These are phyloP conservation scores for Paratinospora sagittata DNA, from an alignment of 164 flowering plant species.

Conservation along the genomic window DNA sequence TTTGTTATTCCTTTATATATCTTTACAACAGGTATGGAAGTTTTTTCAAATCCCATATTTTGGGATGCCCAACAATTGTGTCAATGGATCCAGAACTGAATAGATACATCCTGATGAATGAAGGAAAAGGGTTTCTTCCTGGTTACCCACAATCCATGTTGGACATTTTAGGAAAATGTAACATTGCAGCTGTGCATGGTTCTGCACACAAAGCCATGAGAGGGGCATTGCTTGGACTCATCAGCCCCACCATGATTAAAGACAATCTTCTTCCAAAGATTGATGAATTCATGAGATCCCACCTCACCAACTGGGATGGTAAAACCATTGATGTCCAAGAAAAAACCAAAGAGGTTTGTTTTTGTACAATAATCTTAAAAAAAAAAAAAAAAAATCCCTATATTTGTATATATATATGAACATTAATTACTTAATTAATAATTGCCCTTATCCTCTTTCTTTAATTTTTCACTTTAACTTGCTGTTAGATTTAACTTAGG, in stretches of 20 bases:
- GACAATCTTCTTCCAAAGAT: constrained; percentile 65
- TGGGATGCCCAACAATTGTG: constrained; percentile 84
- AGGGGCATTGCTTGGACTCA: constrained; percentile 67
- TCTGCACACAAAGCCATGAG: constrained; percentile 76
- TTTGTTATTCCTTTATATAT: neutral
- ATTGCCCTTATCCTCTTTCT: no score
- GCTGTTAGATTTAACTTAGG: no score
- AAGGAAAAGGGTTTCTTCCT: constrained; percentile 83
- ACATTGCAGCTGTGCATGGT: constrained; percentile 91
- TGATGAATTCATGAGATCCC: constrained; percentile 80
- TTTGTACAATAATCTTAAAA: neutral
- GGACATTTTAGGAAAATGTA: constrained; percentile 73
- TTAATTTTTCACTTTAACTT: no score
- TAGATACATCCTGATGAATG: constrained; percentile 79
- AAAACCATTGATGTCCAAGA: constrained; percentile 67
- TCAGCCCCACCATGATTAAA: constrained; percentile 65
- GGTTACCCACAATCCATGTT: constrained; percentile 96
- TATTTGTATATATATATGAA: no score
- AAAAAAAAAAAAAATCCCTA: neutral
- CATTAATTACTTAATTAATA: no score
- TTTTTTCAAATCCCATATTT: constrained; percentile 81
- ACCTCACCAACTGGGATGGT: constrained; percentile 57
- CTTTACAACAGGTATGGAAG: constrained; percentile 57
- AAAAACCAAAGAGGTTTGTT: constrained; percentile 81
- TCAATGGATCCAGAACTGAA: constrained; percentile 98